A percentile compares a stretch with the other conserved stretches of the same genome.
phyloP scores from a whole-genome alignment of 2,329 filamentous ascomycete species.

The Aurifilum marmelostoma region DNA sequence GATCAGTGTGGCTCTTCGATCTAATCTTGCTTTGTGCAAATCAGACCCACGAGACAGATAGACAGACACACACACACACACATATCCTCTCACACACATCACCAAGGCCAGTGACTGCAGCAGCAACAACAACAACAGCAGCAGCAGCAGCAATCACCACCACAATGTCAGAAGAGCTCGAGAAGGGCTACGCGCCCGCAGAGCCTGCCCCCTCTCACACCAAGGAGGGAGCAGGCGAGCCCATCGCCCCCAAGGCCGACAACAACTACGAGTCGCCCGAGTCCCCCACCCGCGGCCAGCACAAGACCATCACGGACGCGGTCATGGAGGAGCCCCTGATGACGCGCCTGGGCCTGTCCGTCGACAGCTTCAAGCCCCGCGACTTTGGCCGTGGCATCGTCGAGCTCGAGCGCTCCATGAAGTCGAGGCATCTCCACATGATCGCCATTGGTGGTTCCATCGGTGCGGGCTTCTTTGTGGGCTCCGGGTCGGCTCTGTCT shows the following conservation, averaged over 20 bases:
- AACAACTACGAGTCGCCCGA: neutral
- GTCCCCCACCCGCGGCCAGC: neutral
- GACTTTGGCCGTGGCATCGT: conserved; percentile 32
- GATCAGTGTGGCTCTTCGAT: neutral
- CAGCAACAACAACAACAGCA: neutral
- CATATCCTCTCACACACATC: neutral
- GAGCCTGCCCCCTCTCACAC: neutral
- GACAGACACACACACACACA: neutral
- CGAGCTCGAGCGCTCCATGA: conserved; percentile 44
- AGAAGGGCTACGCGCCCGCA: conserved; percentile 12
- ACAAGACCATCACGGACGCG: conserved; percentile 13
- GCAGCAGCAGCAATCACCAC: no score
- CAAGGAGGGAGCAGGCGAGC: neutral
- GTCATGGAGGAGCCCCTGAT: conserved; percentile 36
- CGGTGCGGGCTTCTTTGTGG: conserved; percentile 65
- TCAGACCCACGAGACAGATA: no score
- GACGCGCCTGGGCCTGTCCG: conserved; percentile 46
- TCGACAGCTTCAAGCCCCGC: conserved; percentile 47
- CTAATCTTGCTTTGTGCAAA: neutral
- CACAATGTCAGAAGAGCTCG: conserved; percentile 4
- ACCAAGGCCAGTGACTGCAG: no score
- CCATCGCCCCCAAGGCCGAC: no score
- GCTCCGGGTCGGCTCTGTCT: conserved; percentile 54
- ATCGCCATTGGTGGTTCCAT: conserved; percentile 60
- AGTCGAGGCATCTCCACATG: conserved; percentile 56